Evolutionary conservation across 352 stramenopile genomes (phyloP), one percentile per base, ranked within the genome.

Genomic region (Phytophthora melonis): DNA sequence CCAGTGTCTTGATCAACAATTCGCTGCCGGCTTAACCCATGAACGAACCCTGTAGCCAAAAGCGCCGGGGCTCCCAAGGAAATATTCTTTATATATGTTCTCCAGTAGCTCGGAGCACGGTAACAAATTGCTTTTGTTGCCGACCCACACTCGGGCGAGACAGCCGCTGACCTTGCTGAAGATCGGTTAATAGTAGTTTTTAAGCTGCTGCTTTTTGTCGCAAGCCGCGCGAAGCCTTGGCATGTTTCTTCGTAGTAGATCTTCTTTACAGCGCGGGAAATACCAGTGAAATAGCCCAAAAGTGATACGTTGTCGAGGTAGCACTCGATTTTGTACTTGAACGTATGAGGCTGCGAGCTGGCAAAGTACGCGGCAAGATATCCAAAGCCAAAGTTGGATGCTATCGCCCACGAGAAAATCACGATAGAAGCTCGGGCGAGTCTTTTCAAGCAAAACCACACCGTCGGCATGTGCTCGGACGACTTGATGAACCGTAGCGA

Each of bases 291-390:
- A 27, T 9, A 54, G 14, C 47, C 47, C 47, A 54, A 54, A 54
- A 54, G 47, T 19, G 47, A 54, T 54, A 54, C 19, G 19, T 54
- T 54, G 47, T 54, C 47, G 5, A 54, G n/a, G 47, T 54, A 54
- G 47, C 47, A 54, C 19, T 54, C 47, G 3, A 27, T 54, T 54
- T 54, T 54, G 13, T 54, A 54, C 47, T 54, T 54, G 47, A 30
- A 54, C 19, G 8, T 54, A 27, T 54, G 47, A 10, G 47, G 19
- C 30, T 54, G n/a, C 2, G 19, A 54, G 9, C 25, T 14, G 25
- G 47, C 47, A 54, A 54, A 16, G 18, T 27, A 30, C 19, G 47
- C 47, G 6, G n/a, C 47, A 27, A 54, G 10, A 54, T 54, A 54
- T 7, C 47, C 47, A 54, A 54, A 25, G 0, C n/a, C 10, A 19